phyloP scores from a whole-genome alignment of 192 early-diverging fungal species.

The Backusella luteola region DNA sequence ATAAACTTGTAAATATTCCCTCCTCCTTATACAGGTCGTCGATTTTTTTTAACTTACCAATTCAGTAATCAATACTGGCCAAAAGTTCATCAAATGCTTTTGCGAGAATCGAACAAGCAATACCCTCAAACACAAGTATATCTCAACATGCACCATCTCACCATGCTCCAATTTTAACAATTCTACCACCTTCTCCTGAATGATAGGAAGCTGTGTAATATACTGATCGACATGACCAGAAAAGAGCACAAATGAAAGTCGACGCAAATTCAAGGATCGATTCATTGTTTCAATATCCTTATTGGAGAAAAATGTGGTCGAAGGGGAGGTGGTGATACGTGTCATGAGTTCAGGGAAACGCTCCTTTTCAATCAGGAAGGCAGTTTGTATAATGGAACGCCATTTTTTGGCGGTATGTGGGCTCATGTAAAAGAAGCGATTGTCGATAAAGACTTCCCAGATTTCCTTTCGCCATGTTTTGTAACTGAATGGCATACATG shows the following conservation, averaged over 20 bases:
- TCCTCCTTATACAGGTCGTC: not conserved
- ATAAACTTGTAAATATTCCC: not conserved
- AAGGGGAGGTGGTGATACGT: constrained; percentile 69
- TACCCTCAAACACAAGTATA: constrained; percentile 81
- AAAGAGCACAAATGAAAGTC: constrained; percentile 79
- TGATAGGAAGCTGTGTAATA: constrained; percentile 68
- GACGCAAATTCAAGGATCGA: constrained; percentile 66
- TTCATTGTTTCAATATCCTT: constrained; percentile 75
- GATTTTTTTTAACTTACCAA: constrained; percentile 49
- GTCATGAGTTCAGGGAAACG: constrained; percentile 68
- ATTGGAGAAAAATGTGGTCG: constrained; percentile 76
- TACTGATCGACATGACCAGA: constrained; percentile 76
- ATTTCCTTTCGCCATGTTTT: constrained; percentile 72
- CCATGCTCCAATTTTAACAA: constrained; percentile 69
- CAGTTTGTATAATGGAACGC: constrained; percentile 64
- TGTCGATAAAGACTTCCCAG: constrained; percentile 76
- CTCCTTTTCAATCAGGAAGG: constrained; percentile 77
- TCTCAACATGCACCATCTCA: constrained; percentile 76
- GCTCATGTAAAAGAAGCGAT: constrained; percentile 68
- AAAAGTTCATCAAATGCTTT: constrained; percentile 85
- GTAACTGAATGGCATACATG: constrained; percentile 59
- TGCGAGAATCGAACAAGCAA: constrained; percentile 77
- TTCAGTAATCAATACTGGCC: constrained; percentile 89
- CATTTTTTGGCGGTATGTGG: constrained; percentile 54
- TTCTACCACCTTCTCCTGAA: constrained; percentile 89